Base-by-base conservation (phyloP, 352 stramenopile species). In the Phytophthora macrochlamydospora region DNA sequence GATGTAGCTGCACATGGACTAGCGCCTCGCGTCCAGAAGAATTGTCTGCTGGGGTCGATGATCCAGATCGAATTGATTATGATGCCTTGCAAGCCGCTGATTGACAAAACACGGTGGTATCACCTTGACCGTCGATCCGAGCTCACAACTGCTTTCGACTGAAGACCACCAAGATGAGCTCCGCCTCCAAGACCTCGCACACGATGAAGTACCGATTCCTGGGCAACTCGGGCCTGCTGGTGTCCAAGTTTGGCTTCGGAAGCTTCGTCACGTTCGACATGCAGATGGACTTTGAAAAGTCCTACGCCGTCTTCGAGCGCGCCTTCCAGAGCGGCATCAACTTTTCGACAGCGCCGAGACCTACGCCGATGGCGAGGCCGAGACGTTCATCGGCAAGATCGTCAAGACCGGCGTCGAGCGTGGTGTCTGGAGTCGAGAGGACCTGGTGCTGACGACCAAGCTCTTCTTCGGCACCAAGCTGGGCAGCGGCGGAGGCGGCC, bases 401-500 rank as follows among this genome's bases (percentile, higher is more conserved):
- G 52, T 88, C 32, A 65, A 73, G 18, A 80, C 75, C n/a, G 74
- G 71, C n/a, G 42, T 85, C 12, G 56, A 74, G 13, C 58, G 66
- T 8, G 60, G 56, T 3, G 43, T 80, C 7, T 79, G 60, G 64
- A 58, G 52, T 7, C 70, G 79, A 30, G 75, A 86, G 43, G 74
- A 90, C 29, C 63, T 89, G 35, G 63, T 89, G 4, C 30, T 89
- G 30, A 78, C 61, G 24, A 89, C 81, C 52, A 89, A 89, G 56
- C 69, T 89, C 63, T 79, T 81, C 35, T 75, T 80, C 18, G 70
- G 76, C 43, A 57, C 54, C 32, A 70, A 72, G 33, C 5, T 58
- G 12, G 40, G 13, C 4, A 9, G 14, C 8, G 56, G 54, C 8
- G 40, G 32, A 5, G 65, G 46, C 3, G 60, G 51, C 4, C 63